Conservation (phyloP, 225 moss, liverwort and hornwort species). For the Polytrichum formosum region DNA sequence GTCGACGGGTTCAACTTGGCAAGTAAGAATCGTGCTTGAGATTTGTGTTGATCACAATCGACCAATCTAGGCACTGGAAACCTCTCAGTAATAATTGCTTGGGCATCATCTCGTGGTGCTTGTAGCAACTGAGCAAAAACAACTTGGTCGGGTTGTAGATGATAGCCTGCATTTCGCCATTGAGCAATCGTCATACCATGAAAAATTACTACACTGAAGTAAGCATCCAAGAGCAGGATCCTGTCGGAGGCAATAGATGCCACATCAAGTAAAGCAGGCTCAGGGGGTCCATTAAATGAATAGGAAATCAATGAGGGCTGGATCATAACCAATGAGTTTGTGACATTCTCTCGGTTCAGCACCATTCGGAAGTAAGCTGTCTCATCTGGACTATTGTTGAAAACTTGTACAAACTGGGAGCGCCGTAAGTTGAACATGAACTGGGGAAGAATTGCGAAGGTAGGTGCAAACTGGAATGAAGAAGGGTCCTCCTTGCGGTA, state of each 20-base stretch:
- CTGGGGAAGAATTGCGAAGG: conserved; percentile 90
- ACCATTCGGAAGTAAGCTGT: conserved; percentile 99
- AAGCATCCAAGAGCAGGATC: conserved; percentile 89
- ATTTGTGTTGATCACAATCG: conserved; percentile 95
- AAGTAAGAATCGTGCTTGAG: conserved; percentile 96
- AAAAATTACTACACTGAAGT: conserved; percentile 93
- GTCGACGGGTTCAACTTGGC: conserved; percentile 96
- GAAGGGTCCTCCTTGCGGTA: conserved; percentile 89
- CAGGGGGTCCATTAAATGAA: conserved; percentile 77
- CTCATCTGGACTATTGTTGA: conserved; percentile 99
- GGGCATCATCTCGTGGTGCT: conserved; percentile 78
- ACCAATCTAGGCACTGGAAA: conserved; percentile 97
- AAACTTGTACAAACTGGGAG: conserved; percentile 96
- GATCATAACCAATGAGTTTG: conserved; percentile 96
- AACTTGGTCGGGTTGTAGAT: conserved; percentile 87
- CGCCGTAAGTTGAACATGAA: conserved; percentile 98
- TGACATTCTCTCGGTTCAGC: conserved; percentile 86
- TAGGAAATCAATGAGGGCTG: conserved; percentile 92
- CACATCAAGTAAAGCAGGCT: conserved; percentile 90
- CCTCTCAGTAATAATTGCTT: conserved; percentile 69
- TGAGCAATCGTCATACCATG: conserved; percentile 95
- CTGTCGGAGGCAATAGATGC: conserved; percentile 86
- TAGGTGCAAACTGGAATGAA: conserved; percentile 82
- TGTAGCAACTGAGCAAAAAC: conserved; percentile 84
- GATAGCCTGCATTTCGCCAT: conserved; percentile 90